Conservation (phyloP, 176 grass and related monocot species). For the Leersia perrieri region DNA sequence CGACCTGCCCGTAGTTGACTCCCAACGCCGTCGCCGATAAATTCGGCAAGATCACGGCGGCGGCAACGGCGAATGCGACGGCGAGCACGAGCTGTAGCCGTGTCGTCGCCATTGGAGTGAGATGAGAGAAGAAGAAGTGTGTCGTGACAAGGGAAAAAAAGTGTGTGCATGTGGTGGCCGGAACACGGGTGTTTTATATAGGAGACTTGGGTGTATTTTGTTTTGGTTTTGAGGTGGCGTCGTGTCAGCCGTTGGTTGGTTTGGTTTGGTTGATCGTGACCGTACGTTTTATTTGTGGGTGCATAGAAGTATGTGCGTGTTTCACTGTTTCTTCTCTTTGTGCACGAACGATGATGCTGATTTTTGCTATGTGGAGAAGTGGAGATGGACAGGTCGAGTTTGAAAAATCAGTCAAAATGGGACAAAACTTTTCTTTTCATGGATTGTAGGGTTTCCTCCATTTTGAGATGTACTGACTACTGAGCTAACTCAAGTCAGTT, state of each 20-base stretch:
- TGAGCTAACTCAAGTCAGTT: neutral
- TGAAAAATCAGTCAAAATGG: neutral
- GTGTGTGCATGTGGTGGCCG: conserved; percentile 10
- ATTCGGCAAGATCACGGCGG: conserved; percentile 9
- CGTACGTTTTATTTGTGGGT: neutral
- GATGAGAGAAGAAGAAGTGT: neutral
- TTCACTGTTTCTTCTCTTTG: neutral
- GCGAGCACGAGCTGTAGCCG: conserved; percentile 28
- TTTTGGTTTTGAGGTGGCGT: neutral
- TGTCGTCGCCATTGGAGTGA: neutral
- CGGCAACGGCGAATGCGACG: conserved; percentile 16
- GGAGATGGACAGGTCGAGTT: neutral
- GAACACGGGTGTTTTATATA: conserved; percentile 31
- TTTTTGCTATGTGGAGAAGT: neutral
- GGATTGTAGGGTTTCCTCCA: neutral
- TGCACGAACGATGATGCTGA: neutral
- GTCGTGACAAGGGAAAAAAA: conserved; percentile 15
- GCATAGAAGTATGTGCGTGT: neutral
- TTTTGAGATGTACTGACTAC: neutral
- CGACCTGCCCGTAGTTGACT: conserved; percentile 87
- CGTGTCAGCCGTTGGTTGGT: neutral
- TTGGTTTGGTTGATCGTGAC: neutral
- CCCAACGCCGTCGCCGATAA: conserved; percentile 32
- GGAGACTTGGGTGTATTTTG: neutral
- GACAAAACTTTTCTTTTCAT: neutral